phyloP scores from a whole-genome alignment of 352 stramenopile genomes.

The Phytophthora syringae region DNA sequence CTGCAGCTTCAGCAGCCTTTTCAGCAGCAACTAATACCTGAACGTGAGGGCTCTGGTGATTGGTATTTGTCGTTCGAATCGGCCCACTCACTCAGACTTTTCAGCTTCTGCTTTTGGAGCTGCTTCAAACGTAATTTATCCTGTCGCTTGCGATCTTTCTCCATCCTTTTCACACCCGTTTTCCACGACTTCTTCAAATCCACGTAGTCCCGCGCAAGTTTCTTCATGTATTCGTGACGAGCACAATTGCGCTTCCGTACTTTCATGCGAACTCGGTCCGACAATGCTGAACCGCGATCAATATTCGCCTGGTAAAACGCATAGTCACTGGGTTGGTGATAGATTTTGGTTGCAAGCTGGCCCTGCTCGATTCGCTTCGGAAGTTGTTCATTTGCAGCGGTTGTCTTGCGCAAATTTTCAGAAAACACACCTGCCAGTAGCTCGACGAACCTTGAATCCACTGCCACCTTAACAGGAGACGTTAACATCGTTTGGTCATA shows the following conservation, averaged over 20 bases:
- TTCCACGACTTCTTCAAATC: slow-evolving; percentile 87
- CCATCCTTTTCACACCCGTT: slow-evolving; percentile 83
- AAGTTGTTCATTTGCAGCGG: slow-evolving; percentile 57
- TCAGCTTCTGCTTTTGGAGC: slow-evolving; percentile 56
- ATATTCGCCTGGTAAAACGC: slow-evolving; percentile 81
- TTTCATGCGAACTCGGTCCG: slow-evolving; percentile 65
- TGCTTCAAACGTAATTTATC: slow-evolving; percentile 83
- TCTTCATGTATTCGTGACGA: slow-evolving; percentile 74
- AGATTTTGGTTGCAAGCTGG: slow-evolving; percentile 61
- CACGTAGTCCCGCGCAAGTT: slow-evolving; percentile 78
- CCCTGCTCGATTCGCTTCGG: slow-evolving; percentile 63
- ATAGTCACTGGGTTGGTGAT: slow-evolving; percentile 77
- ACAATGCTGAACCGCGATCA: slow-evolving; percentile 47
- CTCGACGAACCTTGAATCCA: slow-evolving; percentile 72
- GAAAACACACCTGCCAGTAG: slow-evolving; percentile 68
- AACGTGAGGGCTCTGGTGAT: slow-evolving; percentile 46
- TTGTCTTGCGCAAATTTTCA: slow-evolving; percentile 64
- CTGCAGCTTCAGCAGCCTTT: slow-evolving; percentile 34
- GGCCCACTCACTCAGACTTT: slow-evolving; percentile 34
- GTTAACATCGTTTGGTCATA: slow-evolving; percentile 4
- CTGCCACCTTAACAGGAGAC: slow-evolving; percentile 51
- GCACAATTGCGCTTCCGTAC: slow-evolving; percentile 68
- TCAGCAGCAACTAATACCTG: slow-evolving; percentile 48
- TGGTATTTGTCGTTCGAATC: slow-evolving; percentile 44
- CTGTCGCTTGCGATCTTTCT: slow-evolving; percentile 88